Percentiles rank a stretch among this genome's conserved stretches.
These are phyloP conservation scores for Fusarium algeriense DNA, from an alignment of 2,329 filamentous ascomycete species.

Conservation along the genomic window DNA sequence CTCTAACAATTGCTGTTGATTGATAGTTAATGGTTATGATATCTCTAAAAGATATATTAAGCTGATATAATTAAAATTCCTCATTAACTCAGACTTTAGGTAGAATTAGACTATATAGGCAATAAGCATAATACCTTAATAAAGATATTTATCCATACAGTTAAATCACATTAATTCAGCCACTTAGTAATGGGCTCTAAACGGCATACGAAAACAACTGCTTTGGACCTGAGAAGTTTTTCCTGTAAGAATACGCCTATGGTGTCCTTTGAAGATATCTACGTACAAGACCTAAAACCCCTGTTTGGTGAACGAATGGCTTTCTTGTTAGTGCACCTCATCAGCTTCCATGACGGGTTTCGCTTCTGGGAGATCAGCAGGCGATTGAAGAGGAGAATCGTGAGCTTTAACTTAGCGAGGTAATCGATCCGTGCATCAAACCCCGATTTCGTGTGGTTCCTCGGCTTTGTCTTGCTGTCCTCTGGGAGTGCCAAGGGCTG, in stretches of 20 bases:
- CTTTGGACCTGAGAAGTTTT: neutral
- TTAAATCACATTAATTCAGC: no score
- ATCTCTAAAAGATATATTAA: no score
- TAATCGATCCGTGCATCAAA: neutral
- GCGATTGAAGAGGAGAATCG: conserved; percentile 4
- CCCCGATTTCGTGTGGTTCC: neutral
- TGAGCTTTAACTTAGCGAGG: neutral
- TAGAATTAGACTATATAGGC: no score
- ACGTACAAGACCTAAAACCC: neutral
- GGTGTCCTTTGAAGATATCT: neutral
- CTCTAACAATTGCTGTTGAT: neutral
- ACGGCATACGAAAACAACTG: neutral
- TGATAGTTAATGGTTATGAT: no score
- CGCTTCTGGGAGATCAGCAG: conserved; percentile 12
- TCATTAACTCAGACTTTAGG: no score
- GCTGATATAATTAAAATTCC: no score
- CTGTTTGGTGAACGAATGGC: neutral
- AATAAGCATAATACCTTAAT: no score
- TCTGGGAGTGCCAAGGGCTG: conserved; percentile 3
- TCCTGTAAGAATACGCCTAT: neutral
- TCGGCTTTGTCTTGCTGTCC: neutral
- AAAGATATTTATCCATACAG: no score
- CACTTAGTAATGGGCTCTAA: no score
- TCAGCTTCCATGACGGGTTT: conserved; percentile 14
- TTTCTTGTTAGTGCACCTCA: conserved; percentile 5